Conservation (phyloP, 2,329 filamentous ascomycete genomes). For the Trichophyton benhamiae region DNA sequence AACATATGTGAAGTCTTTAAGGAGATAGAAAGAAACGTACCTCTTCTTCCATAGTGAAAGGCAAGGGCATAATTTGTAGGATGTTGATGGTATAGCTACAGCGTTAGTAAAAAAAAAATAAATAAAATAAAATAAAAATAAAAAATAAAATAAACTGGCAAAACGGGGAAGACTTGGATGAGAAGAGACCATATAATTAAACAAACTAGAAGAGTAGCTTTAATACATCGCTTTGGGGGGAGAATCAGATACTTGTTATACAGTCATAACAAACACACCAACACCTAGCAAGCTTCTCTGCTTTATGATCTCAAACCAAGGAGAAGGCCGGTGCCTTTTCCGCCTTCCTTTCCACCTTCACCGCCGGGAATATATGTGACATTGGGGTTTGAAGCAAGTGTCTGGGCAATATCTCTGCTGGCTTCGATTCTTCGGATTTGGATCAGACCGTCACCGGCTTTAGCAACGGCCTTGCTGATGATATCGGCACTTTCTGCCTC, state of each 20-base stretch:
- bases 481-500: conserved; percentile 95
- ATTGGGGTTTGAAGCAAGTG: conserved; percentile 80
- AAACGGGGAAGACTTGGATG: not conserved
- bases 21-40: not conserved
- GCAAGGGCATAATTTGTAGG: not conserved
- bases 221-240: conserved; percentile 7
- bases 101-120: not conserved
- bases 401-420: conserved; percentile 86
- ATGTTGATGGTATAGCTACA: not conserved
- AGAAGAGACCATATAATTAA: conserved; percentile 5
- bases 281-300: not conserved
- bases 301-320: conserved; percentile 49
- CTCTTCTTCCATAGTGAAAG: not conserved
- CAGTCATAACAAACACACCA: not conserved
- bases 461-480: conserved; percentile 85
- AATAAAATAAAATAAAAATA: too few relatives aligned
- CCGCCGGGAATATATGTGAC: conserved; percentile 86
- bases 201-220: conserved; percentile 1
- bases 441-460: conserved; percentile 83
- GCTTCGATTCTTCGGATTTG: conserved; percentile 97
- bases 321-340: conserved; percentile 54
- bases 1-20: not conserved
- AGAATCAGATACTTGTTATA: conserved; percentile 6
- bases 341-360: conserved; percentile 41
- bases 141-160: not conserved